Base-by-base conservation (phyloP, 495 filamentous ascomycete genomes). In the Aspergillus ostianus region DNA sequence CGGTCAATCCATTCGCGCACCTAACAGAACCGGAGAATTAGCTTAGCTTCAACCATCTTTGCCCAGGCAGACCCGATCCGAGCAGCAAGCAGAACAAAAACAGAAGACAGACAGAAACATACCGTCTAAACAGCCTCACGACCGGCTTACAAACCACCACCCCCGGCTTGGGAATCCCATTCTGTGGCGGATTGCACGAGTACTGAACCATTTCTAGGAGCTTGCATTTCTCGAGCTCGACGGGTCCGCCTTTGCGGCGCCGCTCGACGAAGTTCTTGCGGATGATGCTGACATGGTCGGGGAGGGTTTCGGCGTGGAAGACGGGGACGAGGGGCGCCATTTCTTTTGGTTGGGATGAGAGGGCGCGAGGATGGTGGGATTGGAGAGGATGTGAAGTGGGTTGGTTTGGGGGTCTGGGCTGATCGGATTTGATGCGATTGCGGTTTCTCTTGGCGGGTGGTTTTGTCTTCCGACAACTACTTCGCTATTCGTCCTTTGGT, bases 151-250 rank as follows among this genome's bases (percentile, higher is more conserved):
- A 97, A 50, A 82, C 75, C 18, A 92, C 82, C 26, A 79, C 73
- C 17, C 85, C 84, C 23, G 84, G 69, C 44, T 79, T 64, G 20
- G 80, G 79, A 45, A 85, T 77, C 2, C 79, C 79, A 56, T 82
- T 76, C 56, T 90, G 77, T 4, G 77, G 76, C 44, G 78, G 77
- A 62, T 86, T 77, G 70, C 92, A 96, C 4, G 85, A 83, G 73
- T 94, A 96, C 74, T 97, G 92, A 60, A 90, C 71, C 79, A 97
- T 79, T 72, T 90, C 86, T 55, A 89, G 70, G 30, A 95, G 77
- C 68, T 87, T 81, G 75, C 92, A 96, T 49, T 84, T 75, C 52
- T 82, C 75, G 17, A 95, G 74, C 51, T 90, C 80, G 62, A 88
- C 58, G 7, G 67, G 51, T 19, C 66, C 64, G 53, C 76, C 75